Percentiles rank a stretch among this genome's conserved stretches.
Conservation (phyloP, 805 yeast genomes). For the Lipomyces orientalis region DNA sequence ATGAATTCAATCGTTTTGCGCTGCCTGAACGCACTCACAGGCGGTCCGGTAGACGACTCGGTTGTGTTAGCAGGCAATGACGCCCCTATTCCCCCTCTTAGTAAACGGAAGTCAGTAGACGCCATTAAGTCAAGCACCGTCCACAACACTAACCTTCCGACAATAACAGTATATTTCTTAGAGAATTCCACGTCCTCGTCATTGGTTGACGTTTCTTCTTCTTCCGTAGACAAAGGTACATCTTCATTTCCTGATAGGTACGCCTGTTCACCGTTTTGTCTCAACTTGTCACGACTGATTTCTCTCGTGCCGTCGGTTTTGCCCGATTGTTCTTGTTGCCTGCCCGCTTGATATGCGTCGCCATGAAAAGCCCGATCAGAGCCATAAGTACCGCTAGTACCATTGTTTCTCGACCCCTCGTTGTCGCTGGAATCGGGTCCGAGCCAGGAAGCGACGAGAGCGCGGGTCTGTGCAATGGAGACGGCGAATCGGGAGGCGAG, state of each 20-base stretch:
- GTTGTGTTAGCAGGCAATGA: slow-evolving; percentile 10
- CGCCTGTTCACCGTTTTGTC: background rate
- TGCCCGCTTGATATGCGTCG: slow-evolving; percentile 1
- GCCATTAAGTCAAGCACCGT: background rate
- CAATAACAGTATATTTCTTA: slow-evolving; percentile 23
- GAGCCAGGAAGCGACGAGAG: slow-evolving; percentile 42
- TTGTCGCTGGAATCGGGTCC: slow-evolving; percentile 9
- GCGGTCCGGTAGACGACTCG: background rate
- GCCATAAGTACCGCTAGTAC: slow-evolving; percentile 13
- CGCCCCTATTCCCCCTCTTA: slow-evolving; percentile 27
- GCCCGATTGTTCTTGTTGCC: slow-evolving; percentile 7
- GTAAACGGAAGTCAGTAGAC: background rate
- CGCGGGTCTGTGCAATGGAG: slow-evolving; percentile 38
- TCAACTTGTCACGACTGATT: slow-evolving; percentile 11
- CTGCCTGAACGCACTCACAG: slow-evolving; percentile 27
- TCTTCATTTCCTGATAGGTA: background rate
- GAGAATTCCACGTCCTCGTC: slow-evolving; percentile 24
- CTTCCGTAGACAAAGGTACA: background rate
- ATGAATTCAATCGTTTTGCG: slow-evolving; percentile 32
- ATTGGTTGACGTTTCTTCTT: background rate
- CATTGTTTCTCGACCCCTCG: slow-evolving; percentile 1
- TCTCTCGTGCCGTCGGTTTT: background rate
- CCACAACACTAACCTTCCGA: slow-evolving; percentile 20
- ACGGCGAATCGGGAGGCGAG: slow-evolving; percentile 42
- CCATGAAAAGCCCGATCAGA: slow-evolving; percentile 10